Conservation (phyloP, 495 filamentous ascomycete genomes). For the Lophiotrema nucula region DNA sequence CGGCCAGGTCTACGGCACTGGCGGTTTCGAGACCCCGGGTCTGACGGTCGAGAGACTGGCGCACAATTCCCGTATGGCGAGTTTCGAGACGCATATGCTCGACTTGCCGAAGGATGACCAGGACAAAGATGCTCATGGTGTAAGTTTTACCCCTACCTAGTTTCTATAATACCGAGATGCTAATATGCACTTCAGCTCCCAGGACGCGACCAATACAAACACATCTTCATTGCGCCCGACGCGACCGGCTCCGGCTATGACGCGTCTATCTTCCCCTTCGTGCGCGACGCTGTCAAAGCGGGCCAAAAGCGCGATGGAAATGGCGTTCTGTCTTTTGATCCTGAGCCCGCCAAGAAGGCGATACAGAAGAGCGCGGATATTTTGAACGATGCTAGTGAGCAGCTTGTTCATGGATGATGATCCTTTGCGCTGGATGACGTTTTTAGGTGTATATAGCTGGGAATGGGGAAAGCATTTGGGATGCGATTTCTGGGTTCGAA, state of each 20-base stretch:
- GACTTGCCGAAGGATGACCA: conserved; percentile 59
- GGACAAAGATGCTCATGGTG: conserved; percentile 54
- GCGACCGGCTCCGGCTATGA: conserved; percentile 70
- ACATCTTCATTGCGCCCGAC: conserved; percentile 83
- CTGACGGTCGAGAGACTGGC: conserved; percentile 63
- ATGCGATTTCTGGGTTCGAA: too few species aligned
- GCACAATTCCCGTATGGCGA: conserved; percentile 58
- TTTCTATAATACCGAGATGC: neutral
- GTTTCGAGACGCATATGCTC: conserved; percentile 79
- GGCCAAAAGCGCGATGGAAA: neutral
- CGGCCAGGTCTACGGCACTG: conserved; percentile 58
- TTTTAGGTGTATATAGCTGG: too few species aligned
- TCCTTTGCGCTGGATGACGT: too few species aligned
- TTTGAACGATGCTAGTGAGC: conserved; percentile 64
- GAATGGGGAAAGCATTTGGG: too few species aligned
- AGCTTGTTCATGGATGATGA: conserved; percentile 43
- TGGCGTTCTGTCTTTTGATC: conserved; percentile 62
- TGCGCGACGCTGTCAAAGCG: conserved; percentile 63
- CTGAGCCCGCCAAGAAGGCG: conserved; percentile 65
- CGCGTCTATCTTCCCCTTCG: conserved; percentile 75
- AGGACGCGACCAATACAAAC: conserved; percentile 90
- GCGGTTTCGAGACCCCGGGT: conserved; percentile 67
- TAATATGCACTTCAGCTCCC: too few species aligned
- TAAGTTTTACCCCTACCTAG: conserved; percentile 45
- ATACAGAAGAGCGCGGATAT: conserved; percentile 70